Conservation (phyloP, 2,329 filamentous ascomycete species). For the Pseudogymnoascus sp. region DNA sequence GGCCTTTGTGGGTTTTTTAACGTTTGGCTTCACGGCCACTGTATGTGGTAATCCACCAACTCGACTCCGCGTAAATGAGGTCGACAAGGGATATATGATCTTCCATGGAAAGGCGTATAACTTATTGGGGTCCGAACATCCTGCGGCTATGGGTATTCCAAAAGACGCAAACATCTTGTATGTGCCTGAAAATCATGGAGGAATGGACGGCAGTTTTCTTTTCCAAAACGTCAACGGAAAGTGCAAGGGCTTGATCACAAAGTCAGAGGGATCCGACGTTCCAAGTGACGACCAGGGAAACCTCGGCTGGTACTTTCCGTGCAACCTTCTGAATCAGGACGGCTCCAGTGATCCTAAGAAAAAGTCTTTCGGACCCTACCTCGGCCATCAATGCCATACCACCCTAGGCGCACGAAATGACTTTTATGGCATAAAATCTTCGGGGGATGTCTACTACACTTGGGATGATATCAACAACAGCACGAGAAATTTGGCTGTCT, state of each 20-base stretch:
- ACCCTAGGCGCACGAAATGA: constrained; percentile 54
- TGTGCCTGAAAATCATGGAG: constrained; percentile 72
- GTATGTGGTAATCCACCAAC: constrained; percentile 69
- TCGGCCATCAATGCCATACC: constrained; percentile 86
- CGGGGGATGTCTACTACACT: constrained; percentile 88
- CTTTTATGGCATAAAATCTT: constrained; percentile 64
- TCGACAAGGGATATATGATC: constrained; percentile 81
- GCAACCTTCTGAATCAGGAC: constrained; percentile 84
- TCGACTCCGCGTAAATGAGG: constrained; percentile 74
- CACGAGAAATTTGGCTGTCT: constrained; percentile 85
- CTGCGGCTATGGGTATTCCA: constrained; percentile 70
- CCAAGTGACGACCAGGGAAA: constrained; percentile 65
- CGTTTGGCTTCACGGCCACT: constrained; percentile 86
- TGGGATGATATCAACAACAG: constrained; percentile 90
- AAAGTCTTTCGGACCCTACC: constrained; percentile 62
- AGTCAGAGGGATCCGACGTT: constrained; percentile 62
- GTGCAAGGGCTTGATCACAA: constrained; percentile 83
- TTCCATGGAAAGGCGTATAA: constrained; percentile 91
- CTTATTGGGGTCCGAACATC: constrained; percentile 67
- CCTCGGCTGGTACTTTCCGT: constrained; percentile 96
- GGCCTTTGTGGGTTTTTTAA: constrained; percentile 84
- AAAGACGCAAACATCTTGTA: constrained; percentile 70
- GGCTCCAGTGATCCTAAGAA: constrained; percentile 69
- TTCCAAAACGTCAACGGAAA: constrained; percentile 98
- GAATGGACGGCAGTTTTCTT: constrained; percentile 90